Base-by-base conservation (phyloP, 306 rosid genomes). In the Cucurbita maxima region DNA sequence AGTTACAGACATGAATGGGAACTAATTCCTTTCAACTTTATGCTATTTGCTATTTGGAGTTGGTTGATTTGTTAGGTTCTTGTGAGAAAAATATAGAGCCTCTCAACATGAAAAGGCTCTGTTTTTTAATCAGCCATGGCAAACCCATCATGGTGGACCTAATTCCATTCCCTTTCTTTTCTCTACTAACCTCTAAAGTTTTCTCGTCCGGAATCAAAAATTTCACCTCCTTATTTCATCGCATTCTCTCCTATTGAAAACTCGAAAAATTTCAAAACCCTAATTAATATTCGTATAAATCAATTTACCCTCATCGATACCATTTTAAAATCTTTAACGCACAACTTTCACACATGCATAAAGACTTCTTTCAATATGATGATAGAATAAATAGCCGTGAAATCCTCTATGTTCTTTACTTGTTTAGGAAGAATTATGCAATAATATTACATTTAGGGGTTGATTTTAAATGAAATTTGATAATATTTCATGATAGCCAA, bases 1-100 rank as follows among this genome's bases (percentile, higher is more conserved):
- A 61, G 9, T 2, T 5, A 15, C 5, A 61, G 12, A 34, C 14
- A 61, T 61, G 68, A 34, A 68, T 22, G 13, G 18, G 73, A 69
- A 45, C 73, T 20, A 69, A 69, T 69, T 69, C 73, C 73, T 13
- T 69, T 19, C 15, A 48, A 14, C 73, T 69, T 69, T 69, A 48
- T 30, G 8, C 41, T 22, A 25, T n/a, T n/a, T 25, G 25, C 25
- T 25, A 34, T 19, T 47, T 20, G 18, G 40, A 19, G 54, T 41
- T 59, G 44, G 41, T 8, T 56, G 56, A 12, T 44, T 47, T 12
- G 58, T 22, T 67, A 18, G 10, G 10, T 20, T 67, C 18, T 18
- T 62, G 37, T 41, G 54, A 0, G 53, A 43, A 7, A 37, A 7
- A 37, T 8, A 62, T 19, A 10, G 18, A 43, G 72, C 5, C 57